These are phyloP conservation scores for Calonectria naviculata DNA, from an alignment of 2,329 filamentous ascomycete species.

Conservation along the genomic window DNA sequence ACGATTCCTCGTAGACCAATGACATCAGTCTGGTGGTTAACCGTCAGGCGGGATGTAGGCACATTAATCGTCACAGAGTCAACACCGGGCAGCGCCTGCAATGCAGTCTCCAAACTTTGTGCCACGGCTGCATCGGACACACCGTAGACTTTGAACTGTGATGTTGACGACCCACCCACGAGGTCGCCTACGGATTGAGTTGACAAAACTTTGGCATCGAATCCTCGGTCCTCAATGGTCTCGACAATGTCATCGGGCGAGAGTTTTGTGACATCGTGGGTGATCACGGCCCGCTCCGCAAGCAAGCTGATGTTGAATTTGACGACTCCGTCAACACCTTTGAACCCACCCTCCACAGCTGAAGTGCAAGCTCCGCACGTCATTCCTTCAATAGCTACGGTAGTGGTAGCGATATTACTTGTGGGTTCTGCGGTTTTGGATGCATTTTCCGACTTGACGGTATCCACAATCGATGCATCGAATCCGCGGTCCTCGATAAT, in stretches of 20 bases:
- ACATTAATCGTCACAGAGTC: slow-evolving; percentile 79
- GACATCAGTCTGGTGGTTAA: slow-evolving; percentile 77
- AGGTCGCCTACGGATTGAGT: slow-evolving; percentile 72
- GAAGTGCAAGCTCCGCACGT: slow-evolving; percentile 97
- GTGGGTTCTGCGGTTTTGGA: slow-evolving; percentile 43
- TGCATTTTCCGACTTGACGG: slow-evolving; percentile 57
- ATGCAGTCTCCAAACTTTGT: slow-evolving; percentile 73
- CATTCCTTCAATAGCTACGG: slow-evolving; percentile 94
- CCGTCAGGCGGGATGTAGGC: slow-evolving; percentile 76
- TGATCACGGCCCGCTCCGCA: slow-evolving; percentile 89
- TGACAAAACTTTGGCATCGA: slow-evolving; percentile 86
- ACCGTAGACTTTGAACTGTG: slow-evolving; percentile 89
- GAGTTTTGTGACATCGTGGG: slow-evolving; percentile 81
- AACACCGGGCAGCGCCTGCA: slow-evolving; percentile 77
- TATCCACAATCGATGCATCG: slow-evolving; percentile 82
- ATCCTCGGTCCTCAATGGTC: slow-evolving; percentile 89
- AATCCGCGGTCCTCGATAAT: slow-evolving; percentile 81
- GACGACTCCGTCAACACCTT: slow-evolving; percentile 78
- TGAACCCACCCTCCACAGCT: slow-evolving; percentile 86
- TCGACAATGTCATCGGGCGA: slow-evolving; percentile 80
- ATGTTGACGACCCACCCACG: slow-evolving; percentile 66
- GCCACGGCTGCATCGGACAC: slow-evolving; percentile 78
- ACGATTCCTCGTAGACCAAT: slow-evolving; percentile 87
- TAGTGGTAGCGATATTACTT: slow-evolving; percentile 74
- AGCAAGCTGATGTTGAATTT: slow-evolving; percentile 96